Evolutionary conservation across 1,139 yeast species (phyloP), one percentile per base, ranked within the genome.

Genomic region (Saccharomycopsis hybrid): DNA sequence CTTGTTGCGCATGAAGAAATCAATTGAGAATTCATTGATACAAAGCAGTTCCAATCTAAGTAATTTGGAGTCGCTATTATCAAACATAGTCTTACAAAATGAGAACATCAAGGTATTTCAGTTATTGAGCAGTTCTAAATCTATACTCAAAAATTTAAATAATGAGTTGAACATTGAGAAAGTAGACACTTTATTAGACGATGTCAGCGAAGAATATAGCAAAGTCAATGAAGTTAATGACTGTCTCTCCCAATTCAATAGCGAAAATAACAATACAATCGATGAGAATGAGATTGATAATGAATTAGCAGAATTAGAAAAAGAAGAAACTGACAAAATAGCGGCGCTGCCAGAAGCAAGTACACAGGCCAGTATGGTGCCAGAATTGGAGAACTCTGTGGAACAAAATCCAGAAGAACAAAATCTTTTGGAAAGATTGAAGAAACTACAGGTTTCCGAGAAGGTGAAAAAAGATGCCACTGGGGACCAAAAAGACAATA

Each of bases 281-380:
- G 54, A 49, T 29, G 54, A 50, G 13, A 47, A 44, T 8, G 55
- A 53, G 11, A 44, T 48, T 36, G 54, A 44, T 24, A 46, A 48
- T 5, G 55, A 52, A 37, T 44, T 46, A 4, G 46, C 39, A 11
- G 44, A 46, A 18, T 31, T 43, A 29, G 44, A 36, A 29, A 43
- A 31, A 18, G 43, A 47, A 30, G 50, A 46, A 18, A 27, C 27
- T 5, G 3, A 2, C 18, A 43, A 38, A 30, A n/a, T n/a, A n/a
- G n/a, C n/a, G n/a, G n/a, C n/a, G n/a, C n/a, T n/a, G n/a, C n/a
- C n/a, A n/a, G n/a, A n/a, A n/a, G n/a, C n/a, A n/a, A n/a, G n/a
- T n/a, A n/a, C n/a, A n/a, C n/a, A n/a, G n/a, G n/a, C n/a, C n/a
- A n/a, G n/a, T n/a, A n/a, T n/a, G n/a, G n/a, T n/a, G n/a, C n/a